A percentile compares a stretch with the other conserved stretches of the same genome.
Conservation (phyloP, 768 basidiomycete species). For the Pulveroboletus sp. region DNA sequence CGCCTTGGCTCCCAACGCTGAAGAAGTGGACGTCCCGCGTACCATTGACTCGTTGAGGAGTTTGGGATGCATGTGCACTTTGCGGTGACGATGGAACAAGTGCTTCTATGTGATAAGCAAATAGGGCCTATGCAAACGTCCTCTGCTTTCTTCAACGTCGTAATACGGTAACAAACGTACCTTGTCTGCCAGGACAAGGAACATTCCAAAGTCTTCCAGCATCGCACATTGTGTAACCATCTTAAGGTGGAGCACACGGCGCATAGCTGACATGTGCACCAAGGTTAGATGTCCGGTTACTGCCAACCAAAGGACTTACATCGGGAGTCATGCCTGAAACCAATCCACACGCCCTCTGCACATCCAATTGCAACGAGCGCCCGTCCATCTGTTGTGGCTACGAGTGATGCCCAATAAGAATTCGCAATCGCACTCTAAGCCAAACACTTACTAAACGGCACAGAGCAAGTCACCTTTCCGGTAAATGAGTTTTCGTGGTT, state of each 20-base stretch:
- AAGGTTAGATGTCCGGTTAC: constrained; percentile 3
- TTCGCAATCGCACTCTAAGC: neutral
- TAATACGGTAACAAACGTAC: constrained; percentile 29
- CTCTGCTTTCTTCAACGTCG: neutral
- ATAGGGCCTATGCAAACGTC: constrained; percentile 53
- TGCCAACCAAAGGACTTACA: constrained; percentile 40
- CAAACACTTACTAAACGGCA: constrained; percentile 71
- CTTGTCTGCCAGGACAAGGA: constrained; percentile 93
- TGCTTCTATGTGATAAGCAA: constrained; percentile 95
- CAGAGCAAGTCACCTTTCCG: constrained; percentile 91
- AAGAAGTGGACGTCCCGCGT: constrained; percentile 95
- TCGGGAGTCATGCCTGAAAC: constrained; percentile 80
- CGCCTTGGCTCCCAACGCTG: constrained; percentile 82
- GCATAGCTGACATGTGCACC: constrained; percentile 55
- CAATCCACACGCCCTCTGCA: constrained; percentile 94
- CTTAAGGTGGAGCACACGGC: constrained; percentile 89
- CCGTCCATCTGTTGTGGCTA: constrained; percentile 80
- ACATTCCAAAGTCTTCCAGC: constrained; percentile 93
- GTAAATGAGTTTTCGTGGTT: constrained; percentile 66
- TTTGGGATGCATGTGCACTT: constrained; percentile 61
- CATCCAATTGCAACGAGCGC: constrained; percentile 91
- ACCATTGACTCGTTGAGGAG: constrained; percentile 86
- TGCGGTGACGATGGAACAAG: constrained; percentile 84
- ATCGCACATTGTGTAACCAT: constrained; percentile 95
- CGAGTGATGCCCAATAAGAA: constrained; percentile 9